A percentile compares a stretch with the other conserved stretches of the same genome.
These are phyloP conservation scores for Imleria badia DNA, from an alignment of 768 basidiomycete genomes.

Conservation along the genomic window DNA sequence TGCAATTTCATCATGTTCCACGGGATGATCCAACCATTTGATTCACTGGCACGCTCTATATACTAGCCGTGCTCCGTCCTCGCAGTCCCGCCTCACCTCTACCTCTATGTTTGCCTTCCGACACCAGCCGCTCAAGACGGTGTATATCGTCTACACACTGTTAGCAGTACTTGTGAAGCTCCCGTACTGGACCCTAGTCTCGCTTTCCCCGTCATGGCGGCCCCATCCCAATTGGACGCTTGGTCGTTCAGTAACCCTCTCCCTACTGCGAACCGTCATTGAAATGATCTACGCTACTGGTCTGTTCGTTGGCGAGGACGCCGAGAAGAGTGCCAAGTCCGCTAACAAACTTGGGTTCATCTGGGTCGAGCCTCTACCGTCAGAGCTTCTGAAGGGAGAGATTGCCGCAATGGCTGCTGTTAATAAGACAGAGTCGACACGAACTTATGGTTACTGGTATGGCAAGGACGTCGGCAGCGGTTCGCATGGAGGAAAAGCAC, in stretches of 20 bases:
- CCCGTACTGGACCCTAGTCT: conserved; percentile 1
- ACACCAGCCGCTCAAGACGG: background rate
- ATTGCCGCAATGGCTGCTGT: background rate
- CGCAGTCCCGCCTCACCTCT: too few species aligned
- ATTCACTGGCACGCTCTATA: too few species aligned
- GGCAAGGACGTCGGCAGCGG: background rate
- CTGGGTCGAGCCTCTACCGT: background rate
- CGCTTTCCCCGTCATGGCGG: background rate
- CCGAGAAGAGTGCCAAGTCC: conserved; percentile 1
- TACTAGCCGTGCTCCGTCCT: too few species aligned
- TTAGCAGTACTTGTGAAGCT: background rate
- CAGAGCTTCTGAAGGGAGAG: conserved; percentile 1
- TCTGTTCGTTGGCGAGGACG: conserved; percentile 1
- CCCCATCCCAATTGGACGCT: background rate
- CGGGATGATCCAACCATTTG: too few species aligned
- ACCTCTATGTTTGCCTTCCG: background rate
- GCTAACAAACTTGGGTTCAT: background rate
- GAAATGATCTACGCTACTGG: background rate
- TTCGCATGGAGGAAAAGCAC: conserved; percentile 5
- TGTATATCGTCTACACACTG: background rate
- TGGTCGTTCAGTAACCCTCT: background rate
- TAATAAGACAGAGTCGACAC: background rate
- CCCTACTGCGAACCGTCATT: background rate
- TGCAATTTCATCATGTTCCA: background rate
- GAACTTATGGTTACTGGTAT: conserved; percentile 3